Conservation (phyloP, 805 yeast species). For the Saturnispora ahearnii region DNA sequence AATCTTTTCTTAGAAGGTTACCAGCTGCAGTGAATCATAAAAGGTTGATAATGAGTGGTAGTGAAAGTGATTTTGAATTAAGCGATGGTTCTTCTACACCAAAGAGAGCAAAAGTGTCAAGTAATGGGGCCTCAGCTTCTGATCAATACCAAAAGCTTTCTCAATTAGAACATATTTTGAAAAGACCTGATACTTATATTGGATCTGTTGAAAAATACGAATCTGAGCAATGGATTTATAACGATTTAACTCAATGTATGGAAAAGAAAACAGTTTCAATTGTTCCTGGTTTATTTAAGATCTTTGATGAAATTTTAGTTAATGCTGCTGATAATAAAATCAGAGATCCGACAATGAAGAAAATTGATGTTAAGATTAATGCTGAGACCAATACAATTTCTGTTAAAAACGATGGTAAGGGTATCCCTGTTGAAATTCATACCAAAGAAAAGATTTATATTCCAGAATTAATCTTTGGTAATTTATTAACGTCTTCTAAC, state of each 20-base stretch:
- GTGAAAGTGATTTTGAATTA: conserved; percentile 7
- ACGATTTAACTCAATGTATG: conserved; percentile 56
- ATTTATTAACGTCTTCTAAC: conserved; percentile 87
- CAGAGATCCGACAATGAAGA: conserved; percentile 85
- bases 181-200: conserved; percentile 95
- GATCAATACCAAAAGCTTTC: conserved; percentile 89
- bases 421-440: conserved; percentile 93
- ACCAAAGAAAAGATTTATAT: conserved; percentile 85
- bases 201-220: conserved; percentile 86
- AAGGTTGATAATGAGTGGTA: conserved; percentile 1
- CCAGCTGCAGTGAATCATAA: not conserved
- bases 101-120: not conserved
- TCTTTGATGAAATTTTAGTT: conserved; percentile 93
- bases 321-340: conserved; percentile 98
- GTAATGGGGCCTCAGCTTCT: conserved; percentile 30
- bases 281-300: conserved; percentile 94
- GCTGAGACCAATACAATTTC: conserved; percentile 64
- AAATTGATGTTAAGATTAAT: conserved; percentile 73
- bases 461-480: conserved; percentile 95
- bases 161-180: conserved; percentile 90
- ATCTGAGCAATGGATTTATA: conserved; percentile 78
- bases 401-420: conserved; percentile 87
- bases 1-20: too few species aligned
- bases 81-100: not conserved
- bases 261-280: conserved; percentile 54